These are phyloP conservation scores for Coprinellus aureogranulatus DNA, from an alignment of 768 basidiomycete species.

Conservation along the genomic window DNA sequence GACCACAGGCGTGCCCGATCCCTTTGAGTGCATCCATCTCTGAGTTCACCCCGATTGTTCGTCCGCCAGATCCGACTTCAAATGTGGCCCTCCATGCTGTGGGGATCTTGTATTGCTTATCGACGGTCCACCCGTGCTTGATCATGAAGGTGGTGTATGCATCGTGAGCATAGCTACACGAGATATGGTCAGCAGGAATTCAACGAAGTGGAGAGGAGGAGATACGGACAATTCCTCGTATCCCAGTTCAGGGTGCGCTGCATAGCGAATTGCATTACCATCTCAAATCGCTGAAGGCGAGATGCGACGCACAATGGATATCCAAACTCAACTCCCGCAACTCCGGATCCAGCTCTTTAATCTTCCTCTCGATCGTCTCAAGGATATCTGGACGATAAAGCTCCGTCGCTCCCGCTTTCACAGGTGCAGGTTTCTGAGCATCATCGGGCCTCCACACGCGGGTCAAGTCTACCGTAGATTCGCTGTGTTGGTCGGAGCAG, in stretches of 20 bases:
- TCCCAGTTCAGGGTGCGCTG: slow-evolving; percentile 68
- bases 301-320: slow-evolving; percentile 55
- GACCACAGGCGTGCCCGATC: slow-evolving; percentile 75
- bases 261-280: not conserved
- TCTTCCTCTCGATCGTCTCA: slow-evolving; percentile 55
- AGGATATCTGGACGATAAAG: slow-evolving; percentile 59
- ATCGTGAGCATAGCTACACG: slow-evolving; percentile 65
- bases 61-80: slow-evolving; percentile 61
- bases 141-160: slow-evolving; percentile 65
- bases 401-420: slow-evolving; percentile 27
- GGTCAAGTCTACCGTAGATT: slow-evolving; percentile 8
- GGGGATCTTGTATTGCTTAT: slow-evolving; percentile 56
- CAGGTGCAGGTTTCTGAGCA: slow-evolving; percentile 25
- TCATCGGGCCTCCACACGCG: slow-evolving; percentile 47
- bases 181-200: not conserved
- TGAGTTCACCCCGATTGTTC: slow-evolving; percentile 75
- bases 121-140: slow-evolving; percentile 63
- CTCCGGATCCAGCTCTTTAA: slow-evolving; percentile 52
- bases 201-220: not conserved
- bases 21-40: slow-evolving; percentile 71
- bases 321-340: slow-evolving; percentile 64
- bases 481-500: slow-evolving; percentile 13
- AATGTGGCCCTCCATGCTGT: slow-evolving; percentile 79
- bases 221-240: slow-evolving; percentile 62
- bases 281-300: not conserved